A percentile compares a stretch with the other conserved stretches of the same genome.
phyloP scores from a whole-genome alignment of 129 eudicot genomes.

The sunflower (Helianthus annuus) region DNA sequence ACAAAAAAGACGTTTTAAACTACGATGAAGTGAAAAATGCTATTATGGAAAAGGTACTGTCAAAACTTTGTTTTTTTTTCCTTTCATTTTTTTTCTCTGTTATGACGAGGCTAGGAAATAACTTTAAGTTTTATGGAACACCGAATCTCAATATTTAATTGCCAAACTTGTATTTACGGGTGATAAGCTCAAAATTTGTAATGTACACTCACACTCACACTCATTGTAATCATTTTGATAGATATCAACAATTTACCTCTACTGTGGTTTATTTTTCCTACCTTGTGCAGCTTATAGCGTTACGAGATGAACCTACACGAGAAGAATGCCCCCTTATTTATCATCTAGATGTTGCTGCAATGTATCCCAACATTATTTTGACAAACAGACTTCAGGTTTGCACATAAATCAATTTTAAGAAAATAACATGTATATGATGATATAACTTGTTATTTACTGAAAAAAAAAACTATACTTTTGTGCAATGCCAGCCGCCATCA shows the following conservation, averaged over 20 bases:
- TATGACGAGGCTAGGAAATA: not conserved
- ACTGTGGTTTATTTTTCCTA: not conserved
- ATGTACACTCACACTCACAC: not conserved
- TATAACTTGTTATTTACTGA: conserved; percentile 15
- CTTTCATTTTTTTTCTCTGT: not conserved
- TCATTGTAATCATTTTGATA: conserved; percentile 3
- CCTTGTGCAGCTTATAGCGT: conserved; percentile 61
- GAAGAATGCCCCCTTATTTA: conserved; percentile 97
- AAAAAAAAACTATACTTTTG: conserved; percentile 15
- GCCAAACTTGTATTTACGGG: not conserved
- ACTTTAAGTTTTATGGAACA: not conserved
- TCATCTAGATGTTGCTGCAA: conserved; percentile 99
- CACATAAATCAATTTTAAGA: not conserved
- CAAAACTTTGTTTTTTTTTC: not conserved
- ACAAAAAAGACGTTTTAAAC: conserved; percentile 64
- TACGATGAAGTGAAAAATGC: conserved; percentile 93
- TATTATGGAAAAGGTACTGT: conserved; percentile 76
- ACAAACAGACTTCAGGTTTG: conserved; percentile 99
- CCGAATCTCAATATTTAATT: not conserved
- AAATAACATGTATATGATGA: not conserved
- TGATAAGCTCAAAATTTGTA: not conserved
- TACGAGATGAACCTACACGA: conserved; percentile 79
- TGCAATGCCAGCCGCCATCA: conserved; percentile 81
- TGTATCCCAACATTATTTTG: conserved; percentile 96
- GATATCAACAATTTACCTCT: not conserved